Percentiles rank a stretch among this genome's conserved stretches.
These are phyloP conservation scores for Capsicum chinense DNA, from an alignment of 257 asterid species.

Conservation along the genomic window DNA sequence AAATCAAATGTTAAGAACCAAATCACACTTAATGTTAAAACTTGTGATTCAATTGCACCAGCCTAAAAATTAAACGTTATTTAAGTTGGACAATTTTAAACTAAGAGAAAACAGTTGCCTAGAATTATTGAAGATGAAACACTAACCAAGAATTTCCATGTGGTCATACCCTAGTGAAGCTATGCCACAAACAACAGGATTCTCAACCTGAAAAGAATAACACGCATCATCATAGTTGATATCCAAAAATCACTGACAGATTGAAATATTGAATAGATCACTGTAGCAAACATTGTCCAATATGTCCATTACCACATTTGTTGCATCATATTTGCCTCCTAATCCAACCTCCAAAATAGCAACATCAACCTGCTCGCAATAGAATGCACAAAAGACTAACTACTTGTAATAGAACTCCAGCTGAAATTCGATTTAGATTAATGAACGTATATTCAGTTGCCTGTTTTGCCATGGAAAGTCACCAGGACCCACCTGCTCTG, in stretches of 20 bases:
- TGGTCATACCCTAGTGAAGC: slow-evolving; percentile 95
- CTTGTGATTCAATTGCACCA: background rate
- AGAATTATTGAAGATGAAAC: slow-evolving; percentile 49
- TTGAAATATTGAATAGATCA: slow-evolving; percentile 20
- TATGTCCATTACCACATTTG: slow-evolving; percentile 73
- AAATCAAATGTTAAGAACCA: background rate
- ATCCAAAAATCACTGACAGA: slow-evolving; percentile 31
- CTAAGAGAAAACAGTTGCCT: slow-evolving; percentile 37
- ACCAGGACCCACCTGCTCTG: slow-evolving; percentile 69
- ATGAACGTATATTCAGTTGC: slow-evolving; percentile 22
- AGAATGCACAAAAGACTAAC: slow-evolving; percentile 17
- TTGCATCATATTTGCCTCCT: slow-evolving; percentile 95
- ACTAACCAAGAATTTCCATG: slow-evolving; percentile 99
- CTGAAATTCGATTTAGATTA: slow-evolving; percentile 24
- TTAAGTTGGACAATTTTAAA: background rate
- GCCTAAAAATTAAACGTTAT: background rate
- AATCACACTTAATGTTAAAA: background rate
- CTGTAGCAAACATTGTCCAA: slow-evolving; percentile 5
- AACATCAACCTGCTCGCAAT: slow-evolving; percentile 78
- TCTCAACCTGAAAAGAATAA: slow-evolving; percentile 65
- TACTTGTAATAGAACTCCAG: slow-evolving; percentile 29
- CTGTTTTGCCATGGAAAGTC: slow-evolving; percentile 23
- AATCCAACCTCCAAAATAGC: slow-evolving; percentile 96
- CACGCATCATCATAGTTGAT: slow-evolving; percentile 37
- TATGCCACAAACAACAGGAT: slow-evolving; percentile 82